Evolutionary conservation across 1,284 basidiomycete genomes (phyloP).

Genomic region (Mycosarcoma maydis): DNA sequence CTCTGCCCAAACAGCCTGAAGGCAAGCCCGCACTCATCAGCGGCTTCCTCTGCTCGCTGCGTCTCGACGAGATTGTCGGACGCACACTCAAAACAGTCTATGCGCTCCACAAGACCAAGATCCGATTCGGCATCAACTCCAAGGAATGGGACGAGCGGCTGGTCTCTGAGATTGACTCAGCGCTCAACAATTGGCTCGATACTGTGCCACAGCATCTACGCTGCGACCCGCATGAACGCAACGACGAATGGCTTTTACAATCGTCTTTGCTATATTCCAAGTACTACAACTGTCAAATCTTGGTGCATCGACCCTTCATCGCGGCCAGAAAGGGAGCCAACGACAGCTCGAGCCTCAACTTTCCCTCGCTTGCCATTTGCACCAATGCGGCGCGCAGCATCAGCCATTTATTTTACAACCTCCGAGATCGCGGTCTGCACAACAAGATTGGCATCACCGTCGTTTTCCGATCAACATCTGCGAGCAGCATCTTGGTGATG

Average conservation of each 20-base stretch:
- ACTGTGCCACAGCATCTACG: conserved; percentile 53
- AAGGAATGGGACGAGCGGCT: conserved; percentile 56
- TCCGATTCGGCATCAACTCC: conserved; percentile 50
- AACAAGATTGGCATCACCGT: conserved; percentile 17
- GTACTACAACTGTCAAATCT: conserved; percentile 58
- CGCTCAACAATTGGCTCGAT: conserved; percentile 60
- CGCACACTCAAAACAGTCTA: conserved; percentile 61
- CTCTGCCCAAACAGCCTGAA: conserved; percentile 34
- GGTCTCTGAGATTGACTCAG: conserved; percentile 61
- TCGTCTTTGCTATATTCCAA: conserved; percentile 48
- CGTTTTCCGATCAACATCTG: conserved; percentile 33
- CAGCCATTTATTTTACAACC: conserved; percentile 48
- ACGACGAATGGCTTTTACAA: conserved; percentile 53
- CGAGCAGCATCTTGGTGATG: conserved; percentile 50
- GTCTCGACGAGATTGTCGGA: conserved; percentile 55
- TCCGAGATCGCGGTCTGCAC: conserved; percentile 41
- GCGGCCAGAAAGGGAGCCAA: conserved; percentile 40
- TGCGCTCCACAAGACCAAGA: conserved; percentile 56
- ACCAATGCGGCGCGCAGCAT: conserved; percentile 60
- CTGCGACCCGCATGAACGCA: conserved; percentile 50
- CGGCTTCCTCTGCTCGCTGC: conserved; percentile 47
- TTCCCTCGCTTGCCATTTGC: conserved; percentile 61
- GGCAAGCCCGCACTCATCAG: conserved; percentile 39
- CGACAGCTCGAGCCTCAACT: conserved; percentile 52
- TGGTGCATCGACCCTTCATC: conserved; percentile 63